A percentile compares a stretch with the other conserved stretches of the same genome.
Evolutionary conservation across 805 yeast species (phyloP).

Genomic region (Starmerella vitae): DNA sequence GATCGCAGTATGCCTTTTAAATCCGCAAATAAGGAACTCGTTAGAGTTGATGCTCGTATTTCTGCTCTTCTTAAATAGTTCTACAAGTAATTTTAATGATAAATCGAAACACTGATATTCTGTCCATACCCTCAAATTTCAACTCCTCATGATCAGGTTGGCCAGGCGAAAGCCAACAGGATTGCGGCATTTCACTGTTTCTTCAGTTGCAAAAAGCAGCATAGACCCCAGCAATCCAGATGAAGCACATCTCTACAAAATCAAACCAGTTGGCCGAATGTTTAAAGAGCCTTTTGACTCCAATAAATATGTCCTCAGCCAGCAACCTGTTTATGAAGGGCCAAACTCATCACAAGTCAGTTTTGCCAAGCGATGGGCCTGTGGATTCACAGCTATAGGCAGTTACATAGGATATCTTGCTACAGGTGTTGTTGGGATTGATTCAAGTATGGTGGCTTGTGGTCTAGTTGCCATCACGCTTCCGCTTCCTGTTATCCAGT

Average conservation of each 20-base stretch:
- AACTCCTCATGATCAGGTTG: too few relatives aligned
- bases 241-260: constrained; percentile 28
- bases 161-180: too few relatives aligned
- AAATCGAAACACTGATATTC: not conserved
- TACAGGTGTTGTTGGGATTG: constrained; percentile 36
- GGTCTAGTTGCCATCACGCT: constrained; percentile 34
- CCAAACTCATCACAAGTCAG: constrained; percentile 52
- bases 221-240: constrained; percentile 31
- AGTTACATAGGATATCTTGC: constrained; percentile 45
- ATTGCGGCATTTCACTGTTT: too few relatives aligned
- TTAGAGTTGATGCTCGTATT: constrained; percentile 2
- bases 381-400: constrained; percentile 50
- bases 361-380: constrained; percentile 45
- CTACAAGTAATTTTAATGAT: not conserved
- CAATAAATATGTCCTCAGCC: constrained; percentile 38
- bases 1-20: constrained; percentile 7
- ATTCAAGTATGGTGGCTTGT: constrained; percentile 34
- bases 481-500: constrained; percentile 46
- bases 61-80: constrained; percentile 1
- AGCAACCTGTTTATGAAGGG: constrained; percentile 49
- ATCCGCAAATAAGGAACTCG: constrained; percentile 5
- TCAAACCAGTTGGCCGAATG: constrained; percentile 33
- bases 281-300: constrained; percentile 37
- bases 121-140: too few relatives aligned
- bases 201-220: too few relatives aligned